phyloP scores from a whole-genome alignment of 768 basidiomycete genomes.

The Crucibulum laeve region DNA sequence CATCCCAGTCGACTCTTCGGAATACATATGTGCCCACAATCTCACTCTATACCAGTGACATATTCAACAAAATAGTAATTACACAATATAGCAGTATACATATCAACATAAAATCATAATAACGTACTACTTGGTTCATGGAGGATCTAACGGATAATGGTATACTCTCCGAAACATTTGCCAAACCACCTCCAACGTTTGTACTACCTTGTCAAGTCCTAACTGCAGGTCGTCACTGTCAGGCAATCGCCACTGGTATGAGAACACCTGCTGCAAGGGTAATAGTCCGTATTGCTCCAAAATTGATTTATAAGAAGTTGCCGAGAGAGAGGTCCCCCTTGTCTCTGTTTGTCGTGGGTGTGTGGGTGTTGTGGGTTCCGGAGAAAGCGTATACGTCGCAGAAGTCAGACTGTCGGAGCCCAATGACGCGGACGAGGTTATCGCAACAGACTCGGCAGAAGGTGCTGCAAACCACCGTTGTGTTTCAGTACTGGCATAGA shows the following conservation, averaged over 20 bases:
- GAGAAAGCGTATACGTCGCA: constrained; percentile 1
- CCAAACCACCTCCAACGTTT: constrained; percentile 39
- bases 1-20: too few species aligned
- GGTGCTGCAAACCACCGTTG: constrained; percentile 21
- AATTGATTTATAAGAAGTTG: constrained; percentile 8
- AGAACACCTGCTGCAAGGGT: constrained; percentile 22
- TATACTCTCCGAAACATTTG: constrained; percentile 43
- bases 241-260: constrained; percentile 28
- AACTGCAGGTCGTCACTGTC: constrained; percentile 16
- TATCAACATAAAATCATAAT: too few species aligned
- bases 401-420: not conserved
- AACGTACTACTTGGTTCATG: constrained; percentile 20
- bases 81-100: not conserved
- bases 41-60: too few species aligned
- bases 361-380: constrained; percentile 3
- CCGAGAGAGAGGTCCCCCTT: constrained; percentile 4
- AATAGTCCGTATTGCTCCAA: constrained; percentile 22
- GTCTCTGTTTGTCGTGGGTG: not conserved
- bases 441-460: constrained; percentile 8
- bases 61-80: not conserved
- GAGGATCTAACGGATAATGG: constrained; percentile 56
- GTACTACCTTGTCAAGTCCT: constrained; percentile 30
- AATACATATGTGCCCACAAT: too few species aligned
- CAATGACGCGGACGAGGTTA: constrained; percentile 2
- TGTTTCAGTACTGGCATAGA: constrained; percentile 18